Conservation (phyloP, 1,284 basidiomycete species). For the Phellinidium pouzarii region DNA sequence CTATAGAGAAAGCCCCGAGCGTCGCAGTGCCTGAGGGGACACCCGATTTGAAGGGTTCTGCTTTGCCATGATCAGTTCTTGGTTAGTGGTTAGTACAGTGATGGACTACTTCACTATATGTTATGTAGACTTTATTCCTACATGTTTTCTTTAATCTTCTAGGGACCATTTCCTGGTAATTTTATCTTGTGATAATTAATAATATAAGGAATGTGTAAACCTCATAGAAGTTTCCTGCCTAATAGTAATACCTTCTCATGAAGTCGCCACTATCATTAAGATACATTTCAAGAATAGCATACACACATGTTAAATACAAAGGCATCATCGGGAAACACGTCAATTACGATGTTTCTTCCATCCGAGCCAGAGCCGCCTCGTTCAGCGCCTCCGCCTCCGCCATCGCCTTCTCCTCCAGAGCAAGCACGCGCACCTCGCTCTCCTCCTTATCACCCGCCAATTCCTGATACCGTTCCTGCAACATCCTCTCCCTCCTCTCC, state of each 20-base stretch:
- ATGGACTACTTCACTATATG: background rate
- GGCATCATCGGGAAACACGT: background rate
- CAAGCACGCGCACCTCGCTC: constrained; percentile 50
- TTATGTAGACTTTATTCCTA: background rate
- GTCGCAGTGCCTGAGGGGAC: too few species aligned
- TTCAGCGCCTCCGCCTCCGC: constrained; percentile 77
- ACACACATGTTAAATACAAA: constrained; percentile 2
- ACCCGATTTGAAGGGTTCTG: too few species aligned
- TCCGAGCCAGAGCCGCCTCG: constrained; percentile 60
- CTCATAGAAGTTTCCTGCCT: too few species aligned
- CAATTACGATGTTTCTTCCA: constrained; percentile 34
- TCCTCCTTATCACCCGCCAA: constrained; percentile 69
- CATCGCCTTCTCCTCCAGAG: constrained; percentile 71
- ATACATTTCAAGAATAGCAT: background rate
- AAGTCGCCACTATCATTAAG: background rate
- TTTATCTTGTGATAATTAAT: too few species aligned
- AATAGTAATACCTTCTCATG: too few species aligned
- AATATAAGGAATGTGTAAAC: too few species aligned
- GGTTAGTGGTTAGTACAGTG: too few species aligned
- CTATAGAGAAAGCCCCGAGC: too few species aligned
- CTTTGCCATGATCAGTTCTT: too few species aligned
- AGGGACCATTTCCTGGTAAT: too few species aligned
- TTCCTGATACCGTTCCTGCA: constrained; percentile 83
- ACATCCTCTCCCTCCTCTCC: constrained; percentile 64
- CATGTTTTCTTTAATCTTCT: background rate